Percentiles rank a stretch among this genome's conserved stretches.
Conservation (phyloP, 768 basidiomycete genomes). For the Lepiota venenata region DNA sequence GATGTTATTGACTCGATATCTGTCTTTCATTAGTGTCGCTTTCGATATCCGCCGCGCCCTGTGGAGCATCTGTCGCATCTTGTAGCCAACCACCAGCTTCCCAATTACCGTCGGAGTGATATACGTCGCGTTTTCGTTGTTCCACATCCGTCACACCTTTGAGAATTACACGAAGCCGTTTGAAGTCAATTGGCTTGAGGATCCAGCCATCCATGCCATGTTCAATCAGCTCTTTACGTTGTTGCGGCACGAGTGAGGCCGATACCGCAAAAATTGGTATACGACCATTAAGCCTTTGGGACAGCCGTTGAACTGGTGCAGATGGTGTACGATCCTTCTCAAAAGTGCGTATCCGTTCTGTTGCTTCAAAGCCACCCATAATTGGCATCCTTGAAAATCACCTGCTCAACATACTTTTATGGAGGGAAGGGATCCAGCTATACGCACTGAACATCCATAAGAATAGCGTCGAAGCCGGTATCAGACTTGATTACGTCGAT, state of each 20-base stretch:
- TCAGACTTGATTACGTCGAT: slow-evolving; percentile 57
- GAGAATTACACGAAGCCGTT: slow-evolving; percentile 55
- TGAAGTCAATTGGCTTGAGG: slow-evolving; percentile 80
- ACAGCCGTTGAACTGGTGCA: slow-evolving; percentile 26
- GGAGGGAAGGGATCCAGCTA: background rate
- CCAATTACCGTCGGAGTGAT: slow-evolving; percentile 51
- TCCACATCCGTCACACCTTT: slow-evolving; percentile 51
- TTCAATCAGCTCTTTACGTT: slow-evolving; percentile 48
- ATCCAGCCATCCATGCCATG: slow-evolving; percentile 80
- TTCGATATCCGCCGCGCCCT: too few species aligned
- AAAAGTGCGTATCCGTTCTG: slow-evolving; percentile 58
- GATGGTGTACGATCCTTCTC: slow-evolving; percentile 32
- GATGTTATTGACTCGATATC: too few species aligned
- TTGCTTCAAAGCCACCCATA: slow-evolving; percentile 69
- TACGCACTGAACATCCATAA: slow-evolving; percentile 83
- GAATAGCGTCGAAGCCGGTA: slow-evolving; percentile 61
- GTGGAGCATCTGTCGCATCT: background rate
- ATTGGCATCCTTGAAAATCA: slow-evolving; percentile 64
- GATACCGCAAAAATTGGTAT: slow-evolving; percentile 84
- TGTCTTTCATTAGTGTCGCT: too few species aligned
- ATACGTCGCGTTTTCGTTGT: slow-evolving; percentile 51
- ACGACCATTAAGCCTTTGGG: slow-evolving; percentile 53
- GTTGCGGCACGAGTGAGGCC: slow-evolving; percentile 60
- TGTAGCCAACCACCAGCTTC: slow-evolving; percentile 61
- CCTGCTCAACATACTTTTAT: background rate